Percentiles rank a stretch among this genome's conserved stretches.
Evolutionary conservation across 2,329 filamentous ascomycete species (phyloP).

Genomic region (Cladosporium sp.): DNA sequence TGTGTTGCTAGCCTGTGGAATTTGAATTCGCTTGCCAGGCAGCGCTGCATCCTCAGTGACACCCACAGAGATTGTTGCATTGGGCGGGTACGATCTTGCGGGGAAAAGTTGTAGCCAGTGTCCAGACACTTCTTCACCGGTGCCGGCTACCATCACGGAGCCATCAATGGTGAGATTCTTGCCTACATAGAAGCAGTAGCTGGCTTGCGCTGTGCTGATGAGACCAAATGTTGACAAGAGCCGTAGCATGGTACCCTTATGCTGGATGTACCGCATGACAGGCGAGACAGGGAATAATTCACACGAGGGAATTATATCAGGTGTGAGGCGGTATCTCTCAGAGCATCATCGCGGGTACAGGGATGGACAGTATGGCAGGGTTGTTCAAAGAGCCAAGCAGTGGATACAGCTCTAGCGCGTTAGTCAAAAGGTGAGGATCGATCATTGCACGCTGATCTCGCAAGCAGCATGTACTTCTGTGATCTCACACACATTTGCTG

Average conservation of each 20-base stretch:
- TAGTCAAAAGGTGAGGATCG: no score
- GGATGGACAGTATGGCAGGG: no score
- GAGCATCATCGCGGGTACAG: no score
- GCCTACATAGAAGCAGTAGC: slow-evolving; percentile 48
- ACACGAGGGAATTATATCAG: no score
- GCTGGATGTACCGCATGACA: no score
- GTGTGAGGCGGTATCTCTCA: no score
- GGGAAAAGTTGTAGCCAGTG: slow-evolving; percentile 47
- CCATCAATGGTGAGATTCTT: slow-evolving; percentile 42
- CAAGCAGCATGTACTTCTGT: no score
- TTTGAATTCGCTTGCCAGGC: slow-evolving; percentile 33
- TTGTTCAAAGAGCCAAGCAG: no score
- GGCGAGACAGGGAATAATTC: no score
- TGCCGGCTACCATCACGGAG: slow-evolving; percentile 43
- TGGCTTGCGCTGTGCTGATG: slow-evolving; percentile 28
- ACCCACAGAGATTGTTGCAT: slow-evolving; percentile 42
- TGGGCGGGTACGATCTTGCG: slow-evolving; percentile 37
- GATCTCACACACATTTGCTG: no score
- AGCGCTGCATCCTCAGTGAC: slow-evolving; percentile 38
- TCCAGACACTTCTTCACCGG: slow-evolving; percentile 46
- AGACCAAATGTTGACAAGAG: background rate
- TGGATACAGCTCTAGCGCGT: no score
- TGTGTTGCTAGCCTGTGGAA: slow-evolving; percentile 32
- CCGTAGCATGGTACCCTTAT: background rate
- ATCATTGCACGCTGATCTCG: no score